These are phyloP conservation scores for Parascedosporium putredinis DNA, from an alignment of 2,329 filamentous ascomycete species.

Conservation along the genomic window DNA sequence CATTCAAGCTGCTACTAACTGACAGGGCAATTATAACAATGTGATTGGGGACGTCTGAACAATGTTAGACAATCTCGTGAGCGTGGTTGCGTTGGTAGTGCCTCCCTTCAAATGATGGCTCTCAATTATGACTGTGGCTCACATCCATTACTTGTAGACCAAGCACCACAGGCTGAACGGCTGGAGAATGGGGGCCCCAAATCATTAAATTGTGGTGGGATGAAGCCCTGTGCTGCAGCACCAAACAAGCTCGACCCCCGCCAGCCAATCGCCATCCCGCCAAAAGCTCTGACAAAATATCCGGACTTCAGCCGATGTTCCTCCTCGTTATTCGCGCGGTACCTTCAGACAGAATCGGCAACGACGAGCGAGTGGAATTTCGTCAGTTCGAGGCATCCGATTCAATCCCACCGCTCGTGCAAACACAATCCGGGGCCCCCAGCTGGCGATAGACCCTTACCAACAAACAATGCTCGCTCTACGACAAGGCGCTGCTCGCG, in stretches of 20 bases:
- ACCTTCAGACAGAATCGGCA: neutral
- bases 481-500: constrained; percentile 33
- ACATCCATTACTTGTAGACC: too few relatives aligned
- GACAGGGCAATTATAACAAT: too few relatives aligned
- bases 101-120: too few relatives aligned
- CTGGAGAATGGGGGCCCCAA: too few relatives aligned
- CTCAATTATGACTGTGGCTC: too few relatives aligned
- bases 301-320: constrained; percentile 2
- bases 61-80: too few relatives aligned
- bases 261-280: neutral
- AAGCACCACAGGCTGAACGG: too few relatives aligned
- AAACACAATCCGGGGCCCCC: neutral
- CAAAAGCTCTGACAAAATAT: neutral
- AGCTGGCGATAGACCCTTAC: constrained; percentile 1
- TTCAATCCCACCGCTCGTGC: neutral
- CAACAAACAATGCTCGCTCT: constrained; percentile 27
- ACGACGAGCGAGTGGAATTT: neutral
- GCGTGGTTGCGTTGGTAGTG: too few relatives aligned
- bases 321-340: constrained; percentile 5
- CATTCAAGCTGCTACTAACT: too few relatives aligned
- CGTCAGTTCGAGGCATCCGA: neutral
- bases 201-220: too few relatives aligned
- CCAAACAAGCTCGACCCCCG: neutral
- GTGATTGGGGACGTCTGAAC: too few relatives aligned
- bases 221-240: neutral